Conservation (phyloP, 2,329 filamentous ascomycete genomes). For the Dothidotthia symphoricarpi region DNA sequence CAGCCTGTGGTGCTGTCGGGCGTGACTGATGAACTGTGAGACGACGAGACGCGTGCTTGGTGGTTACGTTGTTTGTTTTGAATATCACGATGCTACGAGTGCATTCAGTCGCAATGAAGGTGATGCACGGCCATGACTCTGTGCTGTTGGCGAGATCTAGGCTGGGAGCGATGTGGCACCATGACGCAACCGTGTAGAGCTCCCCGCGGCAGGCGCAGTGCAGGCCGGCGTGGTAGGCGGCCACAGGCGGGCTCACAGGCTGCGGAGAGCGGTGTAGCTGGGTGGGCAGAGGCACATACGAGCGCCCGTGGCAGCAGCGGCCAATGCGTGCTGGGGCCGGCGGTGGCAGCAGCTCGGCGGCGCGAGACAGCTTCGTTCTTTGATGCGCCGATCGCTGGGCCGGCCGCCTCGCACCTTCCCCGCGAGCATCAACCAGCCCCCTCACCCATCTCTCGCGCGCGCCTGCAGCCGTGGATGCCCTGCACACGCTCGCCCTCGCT, state of each 20-base stretch:
- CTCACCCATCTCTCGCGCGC: neutral
- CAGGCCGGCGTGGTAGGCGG: too few relatives aligned
- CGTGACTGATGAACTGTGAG: constrained; percentile 10
- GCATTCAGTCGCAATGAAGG: too few relatives aligned
- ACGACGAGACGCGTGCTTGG: too few relatives aligned
- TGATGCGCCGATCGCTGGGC: neutral
- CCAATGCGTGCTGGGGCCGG: too few relatives aligned
- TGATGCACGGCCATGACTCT: too few relatives aligned
- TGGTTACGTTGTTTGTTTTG: too few relatives aligned
- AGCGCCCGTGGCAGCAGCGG: neutral
- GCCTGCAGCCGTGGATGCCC: constrained; percentile 4
- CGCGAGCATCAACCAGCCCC: constrained; percentile 11
- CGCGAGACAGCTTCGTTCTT: neutral
- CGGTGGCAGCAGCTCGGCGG: too few relatives aligned
- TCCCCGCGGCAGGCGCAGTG: neutral
- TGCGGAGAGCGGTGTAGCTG: neutral
- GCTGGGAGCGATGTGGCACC: neutral
- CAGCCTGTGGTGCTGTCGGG: constrained; percentile 20
- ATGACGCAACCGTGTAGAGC: constrained; percentile 3
- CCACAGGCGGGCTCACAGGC: neutral
- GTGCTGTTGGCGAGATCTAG: too few relatives aligned
- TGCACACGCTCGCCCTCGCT: constrained; percentile 5
- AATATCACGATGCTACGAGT: too few relatives aligned
- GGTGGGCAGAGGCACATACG: neutral
- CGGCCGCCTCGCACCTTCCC: constrained; percentile 10